Evolutionary conservation across 2,329 filamentous ascomycete species (phyloP).

Genomic region (Colletotrichum truncatum): DNA sequence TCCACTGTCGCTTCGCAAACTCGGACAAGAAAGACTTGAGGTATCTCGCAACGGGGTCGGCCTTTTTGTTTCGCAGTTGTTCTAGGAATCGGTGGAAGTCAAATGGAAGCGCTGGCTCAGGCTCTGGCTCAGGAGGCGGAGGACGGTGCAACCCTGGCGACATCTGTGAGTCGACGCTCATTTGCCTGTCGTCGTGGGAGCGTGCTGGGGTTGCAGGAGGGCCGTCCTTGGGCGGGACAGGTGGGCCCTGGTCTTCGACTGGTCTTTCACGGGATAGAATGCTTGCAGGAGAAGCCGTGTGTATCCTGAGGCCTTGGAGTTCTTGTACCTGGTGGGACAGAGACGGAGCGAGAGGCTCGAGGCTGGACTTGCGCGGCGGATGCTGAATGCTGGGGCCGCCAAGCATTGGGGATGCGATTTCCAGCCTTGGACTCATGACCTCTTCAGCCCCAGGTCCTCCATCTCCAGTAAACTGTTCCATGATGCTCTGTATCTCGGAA

Average conservation of each 20-base stretch:
- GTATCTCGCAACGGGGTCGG: conserved; percentile 97
- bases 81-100: conserved; percentile 98
- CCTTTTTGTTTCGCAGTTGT: conserved; percentile 93
- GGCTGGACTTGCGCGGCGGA: conserved; percentile 85
- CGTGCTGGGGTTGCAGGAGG: conserved; percentile 50
- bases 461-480: conserved; percentile 90
- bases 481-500: conserved; percentile 95
- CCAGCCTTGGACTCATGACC: conserved; percentile 90
- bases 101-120: conserved; percentile 88
- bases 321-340: conserved; percentile 60
- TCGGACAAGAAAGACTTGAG: conserved; percentile 93
- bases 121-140: conserved; percentile 77
- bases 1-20: conserved; percentile 98
- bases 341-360: conserved; percentile 73
- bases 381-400: conserved; percentile 69
- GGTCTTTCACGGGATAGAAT: conserved; percentile 47
- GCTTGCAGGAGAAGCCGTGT: conserved; percentile 46
- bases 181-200: conserved; percentile 47
- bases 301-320: conserved; percentile 51
- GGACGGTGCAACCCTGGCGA: conserved; percentile 65
- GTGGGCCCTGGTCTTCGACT: conserved; percentile 59
- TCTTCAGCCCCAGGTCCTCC: conserved; percentile 79
- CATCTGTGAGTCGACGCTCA: conserved; percentile 45
- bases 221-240: conserved; percentile 69
- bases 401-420: conserved; percentile 82